phyloP scores from a whole-genome alignment of 108 stramenopile species.

The Seminavis robusta region DNA sequence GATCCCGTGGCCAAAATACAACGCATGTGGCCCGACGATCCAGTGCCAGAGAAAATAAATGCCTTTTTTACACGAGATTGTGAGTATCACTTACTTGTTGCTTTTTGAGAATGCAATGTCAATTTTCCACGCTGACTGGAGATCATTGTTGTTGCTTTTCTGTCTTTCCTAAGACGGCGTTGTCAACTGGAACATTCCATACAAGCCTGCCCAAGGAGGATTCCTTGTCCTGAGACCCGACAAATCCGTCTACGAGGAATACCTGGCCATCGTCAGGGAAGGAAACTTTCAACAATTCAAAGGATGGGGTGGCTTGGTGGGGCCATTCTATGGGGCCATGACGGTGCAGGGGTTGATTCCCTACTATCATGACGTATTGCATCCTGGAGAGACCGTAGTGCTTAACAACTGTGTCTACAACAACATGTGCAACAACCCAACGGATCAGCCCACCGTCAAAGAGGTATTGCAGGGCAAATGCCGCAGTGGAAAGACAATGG shows the following conservation, averaged over 20 bases:
- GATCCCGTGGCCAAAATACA: background rate
- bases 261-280: constrained; percentile 68
- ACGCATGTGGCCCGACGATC: constrained; percentile 34
- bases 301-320: constrained; percentile 80
- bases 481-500: constrained; percentile 35
- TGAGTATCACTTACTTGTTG: no score
- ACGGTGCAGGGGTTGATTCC: constrained; percentile 88
- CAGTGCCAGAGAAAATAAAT: constrained; percentile 27
- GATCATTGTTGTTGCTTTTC: no score
- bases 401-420: constrained; percentile 90
- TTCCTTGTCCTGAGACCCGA: constrained; percentile 86
- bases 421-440: constrained; percentile 86
- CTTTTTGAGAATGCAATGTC: no score
- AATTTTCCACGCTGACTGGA: no score
- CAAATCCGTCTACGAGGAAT: constrained; percentile 59
- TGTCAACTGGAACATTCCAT: constrained; percentile 36
- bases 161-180: no score
- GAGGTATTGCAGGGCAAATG: constrained; percentile 53
- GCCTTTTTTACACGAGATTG: constrained; percentile 80
- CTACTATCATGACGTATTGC: constrained; percentile 73
- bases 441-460: constrained; percentile 33
- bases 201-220: constrained; percentile 86
- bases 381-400: constrained; percentile 60
- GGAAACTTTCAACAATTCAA: constrained; percentile 14
- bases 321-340: constrained; percentile 74